phyloP scores from a whole-genome alignment of 257 asterid genomes.

The Solanum clarkiae region DNA sequence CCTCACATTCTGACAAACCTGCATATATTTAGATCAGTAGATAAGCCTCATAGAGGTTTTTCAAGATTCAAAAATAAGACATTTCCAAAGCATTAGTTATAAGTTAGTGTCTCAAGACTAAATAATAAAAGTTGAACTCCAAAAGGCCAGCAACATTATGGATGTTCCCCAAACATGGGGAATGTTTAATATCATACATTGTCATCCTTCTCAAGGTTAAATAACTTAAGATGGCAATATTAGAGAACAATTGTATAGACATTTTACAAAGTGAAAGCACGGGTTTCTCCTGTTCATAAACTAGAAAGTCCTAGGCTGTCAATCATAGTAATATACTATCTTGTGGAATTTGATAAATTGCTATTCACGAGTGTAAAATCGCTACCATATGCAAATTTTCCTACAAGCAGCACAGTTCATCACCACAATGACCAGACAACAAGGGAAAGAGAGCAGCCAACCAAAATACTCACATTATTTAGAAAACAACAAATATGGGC shows the following conservation, averaged over 20 bases:
- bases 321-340: background rate
- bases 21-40: background rate
- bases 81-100: background rate
- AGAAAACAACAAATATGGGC: background rate
- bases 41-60: background rate
- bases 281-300: background rate
- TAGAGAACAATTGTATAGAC: background rate
- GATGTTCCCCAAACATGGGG: background rate
- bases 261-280: background rate
- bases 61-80: background rate
- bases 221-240: background rate
- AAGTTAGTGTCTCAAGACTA: background rate
- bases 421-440: background rate
- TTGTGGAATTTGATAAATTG: background rate
- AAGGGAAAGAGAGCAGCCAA: background rate
- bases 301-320: background rate
- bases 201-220: background rate
- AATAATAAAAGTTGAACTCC: background rate
- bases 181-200: background rate
- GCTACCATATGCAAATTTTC: background rate
- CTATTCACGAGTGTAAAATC: background rate
- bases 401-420: background rate
- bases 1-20: conserved; percentile 86
- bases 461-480: background rate
- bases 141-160: background rate